These are phyloP conservation scores for Sarcomyxa edulis DNA, from an alignment of 768 basidiomycete genomes.

Conservation along the genomic window DNA sequence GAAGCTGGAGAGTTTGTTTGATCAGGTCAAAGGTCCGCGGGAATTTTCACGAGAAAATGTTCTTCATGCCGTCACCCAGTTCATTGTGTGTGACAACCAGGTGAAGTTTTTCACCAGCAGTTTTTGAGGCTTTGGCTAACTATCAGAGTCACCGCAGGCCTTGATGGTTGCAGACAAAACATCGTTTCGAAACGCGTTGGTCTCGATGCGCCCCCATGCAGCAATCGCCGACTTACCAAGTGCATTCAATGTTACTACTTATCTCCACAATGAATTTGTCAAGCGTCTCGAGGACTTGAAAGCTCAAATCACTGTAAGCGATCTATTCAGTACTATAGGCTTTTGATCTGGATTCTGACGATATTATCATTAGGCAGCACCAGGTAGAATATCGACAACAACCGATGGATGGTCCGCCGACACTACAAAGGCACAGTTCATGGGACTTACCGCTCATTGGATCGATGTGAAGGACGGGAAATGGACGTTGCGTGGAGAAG, in stretches of 20 bases:
- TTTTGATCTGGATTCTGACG: background rate
- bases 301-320: conserved; percentile 9
- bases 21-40: background rate
- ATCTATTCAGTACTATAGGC: background rate
- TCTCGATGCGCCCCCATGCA: conserved; percentile 13
- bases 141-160: conserved; percentile 7
- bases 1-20: background rate
- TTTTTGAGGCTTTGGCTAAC: background rate
- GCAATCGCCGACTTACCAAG: conserved; percentile 10
- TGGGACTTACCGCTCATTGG: conserved; percentile 18
- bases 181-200: conserved; percentile 12
- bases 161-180: conserved; percentile 9
- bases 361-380: conserved; percentile 6
- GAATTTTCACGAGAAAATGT: conserved; percentile 11
- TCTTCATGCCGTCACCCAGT: conserved; percentile 8
- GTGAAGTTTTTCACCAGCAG: conserved; percentile 2
- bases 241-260: conserved; percentile 9
- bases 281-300: conserved; percentile 3
- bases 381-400: conserved; percentile 9
- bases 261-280: conserved; percentile 14
- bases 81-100: conserved; percentile 13
- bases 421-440: conserved; percentile 14
- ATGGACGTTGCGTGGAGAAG: conserved; percentile 17
- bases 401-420: conserved; percentile 14
- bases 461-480: conserved; percentile 13